A percentile compares a stretch with the other conserved stretches of the same genome.
Conservation (phyloP, 768 basidiomycete genomes). For the Mrakia blollopis region DNA sequence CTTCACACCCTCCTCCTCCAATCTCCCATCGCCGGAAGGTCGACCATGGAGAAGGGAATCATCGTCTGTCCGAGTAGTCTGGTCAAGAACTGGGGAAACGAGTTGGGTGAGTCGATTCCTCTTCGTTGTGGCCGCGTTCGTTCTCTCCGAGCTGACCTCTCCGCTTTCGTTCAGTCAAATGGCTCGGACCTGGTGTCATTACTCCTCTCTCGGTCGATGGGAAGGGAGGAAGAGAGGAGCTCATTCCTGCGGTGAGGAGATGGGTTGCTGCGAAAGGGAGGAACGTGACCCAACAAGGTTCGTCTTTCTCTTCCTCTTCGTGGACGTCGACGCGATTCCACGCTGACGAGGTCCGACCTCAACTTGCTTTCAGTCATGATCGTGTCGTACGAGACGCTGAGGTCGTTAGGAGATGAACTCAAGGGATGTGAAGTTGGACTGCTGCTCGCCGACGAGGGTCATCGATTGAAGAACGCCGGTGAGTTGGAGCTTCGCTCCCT, state of each 20-base stretch:
- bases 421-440: slow-evolving; percentile 78
- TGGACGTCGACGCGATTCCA: neutral
- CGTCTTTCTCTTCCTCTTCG: slow-evolving; percentile 28
- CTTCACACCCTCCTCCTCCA: slow-evolving; percentile 95
- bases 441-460: slow-evolving; percentile 94
- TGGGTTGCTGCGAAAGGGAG: slow-evolving; percentile 88
- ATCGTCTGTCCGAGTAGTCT: slow-evolving; percentile 95
- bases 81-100: slow-evolving; percentile 98
- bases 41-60: slow-evolving; percentile 92
- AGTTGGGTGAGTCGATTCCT: slow-evolving; percentile 58
- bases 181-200: slow-evolving; percentile 77
- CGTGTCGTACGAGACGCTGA: slow-evolving; percentile 92
- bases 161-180: slow-evolving; percentile 63
- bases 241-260: slow-evolving; percentile 70
- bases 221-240: slow-evolving; percentile 76
- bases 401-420: slow-evolving; percentile 70
- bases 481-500: slow-evolving; percentile 36
- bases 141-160: neutral
- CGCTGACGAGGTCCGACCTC: neutral
- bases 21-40: slow-evolving; percentile 78
- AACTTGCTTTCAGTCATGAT: slow-evolving; percentile 70
- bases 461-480: slow-evolving; percentile 94
- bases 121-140: neutral
- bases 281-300: slow-evolving; percentile 87
- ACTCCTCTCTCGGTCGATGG: slow-evolving; percentile 86